Evolutionary conservation across 176 grass and related monocot genomes (phyloP), one percentile per base, ranked within the genome.

Genomic region (maize (Zea mays)): DNA sequence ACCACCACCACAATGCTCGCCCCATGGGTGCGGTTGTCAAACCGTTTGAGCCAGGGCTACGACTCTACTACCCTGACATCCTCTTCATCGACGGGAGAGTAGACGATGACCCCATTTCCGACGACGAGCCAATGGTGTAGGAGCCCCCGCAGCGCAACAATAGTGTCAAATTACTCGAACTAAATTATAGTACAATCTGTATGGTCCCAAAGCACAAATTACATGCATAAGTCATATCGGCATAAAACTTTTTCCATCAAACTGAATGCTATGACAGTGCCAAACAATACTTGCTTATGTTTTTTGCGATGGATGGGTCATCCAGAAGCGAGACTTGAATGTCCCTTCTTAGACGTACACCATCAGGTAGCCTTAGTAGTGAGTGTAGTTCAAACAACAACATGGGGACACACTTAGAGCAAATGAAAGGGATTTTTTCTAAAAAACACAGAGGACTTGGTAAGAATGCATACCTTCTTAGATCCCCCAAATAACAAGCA

Each of bases 261-360:
- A 78, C 8, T 62, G 58, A 45, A 73, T 58, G 42, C 6, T 11
- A 15, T 50, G 46, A 14, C 34, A 79, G 7, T 17, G 37, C 43
- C 2, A 35, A 71, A 10, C 33, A 4, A 43, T 64, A 87, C 69
- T 65, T 76, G 88, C 94, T 89, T 97, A 91, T 13, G 94, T 93
- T 86, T 97, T 97, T 79, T n/a, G 94, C 94, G 56, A 91, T 97
- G 1, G 94, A 97, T 67, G 91, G 94, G 92, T 97, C 94, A 84
- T 91, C 94, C 65, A 97, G 82, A 58, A 97, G 84, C 75, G 93
- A 88, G 55, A 89, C 89, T 90, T 97, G 91, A 74, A 90, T 93
- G 73, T 97, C 94, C 48, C 91, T 91, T 92, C 94, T 93, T 75
- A 93, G 75, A 27, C 91, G 75, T 0, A 88, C 91, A 74, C 94